Evolutionary conservation across 805 yeast species (phyloP), one percentile per base, ranked within the genome.

Genomic region (Kazachstania taianensis): DNA sequence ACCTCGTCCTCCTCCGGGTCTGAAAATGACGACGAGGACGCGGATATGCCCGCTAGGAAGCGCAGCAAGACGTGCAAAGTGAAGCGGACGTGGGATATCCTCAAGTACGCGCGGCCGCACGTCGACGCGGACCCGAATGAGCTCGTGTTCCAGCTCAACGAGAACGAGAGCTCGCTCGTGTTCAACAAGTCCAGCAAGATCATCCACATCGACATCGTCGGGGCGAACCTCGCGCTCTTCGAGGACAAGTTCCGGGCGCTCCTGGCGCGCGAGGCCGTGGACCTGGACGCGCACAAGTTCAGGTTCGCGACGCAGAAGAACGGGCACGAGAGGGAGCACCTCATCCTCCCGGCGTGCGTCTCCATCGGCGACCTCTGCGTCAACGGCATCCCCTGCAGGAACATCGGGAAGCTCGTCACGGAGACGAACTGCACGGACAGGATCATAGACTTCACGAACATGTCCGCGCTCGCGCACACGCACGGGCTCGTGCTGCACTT

Each of bases 41-140:
- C 23, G 14, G 19, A 5, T n/a, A 20, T 29, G 19, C 24, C 7
- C 5, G 20, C 14, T 13, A 33, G 26, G 37, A 29, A 30, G 34
- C 8, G 12, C 8, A 9, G 2, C 12, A 22, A 22, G 12, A 9
- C 13, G 13, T 6, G 12, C 8, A 28, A 18, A 12, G 30, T 28
- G 22, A 14, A 33, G 7, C 29, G 33, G n/a, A 23, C 25, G 8
- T 46, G 38, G 46, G 33, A 23, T 23, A 30, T 38, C 16, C 45
- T 62, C 2, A 50, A 49, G 36, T 72, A 67, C 48, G 55, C 61
- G 15, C 56, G 78, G 25, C 74, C 73, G 2, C 14, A 15, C 43
- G 59, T 62, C 3, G 75, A 71, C 44, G 47, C 35, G 5, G 27
- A 13, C 32, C 32, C 41, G 25, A 44, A 72, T 14, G 61, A 54